Base-by-base conservation (phyloP, 1,284 basidiomycete genomes). In the Ustilago nuda region DNA sequence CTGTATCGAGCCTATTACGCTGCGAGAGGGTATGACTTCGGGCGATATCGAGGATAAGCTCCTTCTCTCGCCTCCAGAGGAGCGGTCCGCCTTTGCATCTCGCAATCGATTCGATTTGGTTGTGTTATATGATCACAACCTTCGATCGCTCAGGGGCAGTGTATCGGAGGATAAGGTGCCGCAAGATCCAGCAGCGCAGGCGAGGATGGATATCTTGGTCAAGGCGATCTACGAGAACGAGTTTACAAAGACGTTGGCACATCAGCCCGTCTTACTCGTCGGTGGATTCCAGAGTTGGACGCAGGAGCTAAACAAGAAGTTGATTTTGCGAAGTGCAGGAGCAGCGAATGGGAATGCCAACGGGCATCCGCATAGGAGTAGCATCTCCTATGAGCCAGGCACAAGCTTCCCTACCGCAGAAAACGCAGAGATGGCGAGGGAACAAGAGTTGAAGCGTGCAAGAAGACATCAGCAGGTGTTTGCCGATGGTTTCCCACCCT, bases 211-310 rank as follows among this genome's bases (percentile, higher is more conserved):
- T 27, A 65, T 76, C 33, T 56, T 82, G 23, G 64, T 77, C 35
- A 45, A 61, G 2, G 80, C 80, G 30, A 78, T 83, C 63, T 81
- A 80, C 56, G 81, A 83, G 56, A 76, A 70, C 57, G 81, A 81
- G 57, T 83, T 79, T 35, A 19, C 45, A 13, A 78, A 76, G 64
- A 65, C 86, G 62, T 87, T 98, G 43, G 91, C 92, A 80, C 89
- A 92, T 50, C 90, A 91, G 74, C 95, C 96, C 0, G 91, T 94
- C 83, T 87, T 98, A 69, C 89, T 99, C 19, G 88, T 92, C 8
- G 96, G 96, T 1, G 96, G 96, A 1, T 88, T 94, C 61, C 90
- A 92, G 51, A 92, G 91, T 0, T 99, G 95, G 95, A 89, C 89
- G 77, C 88, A 88, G 61, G 90, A 92, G 60, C 87, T 93, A 59